phyloP scores from a whole-genome alignment of 805 yeast species.

The Tetrapisispora arboricola region DNA sequence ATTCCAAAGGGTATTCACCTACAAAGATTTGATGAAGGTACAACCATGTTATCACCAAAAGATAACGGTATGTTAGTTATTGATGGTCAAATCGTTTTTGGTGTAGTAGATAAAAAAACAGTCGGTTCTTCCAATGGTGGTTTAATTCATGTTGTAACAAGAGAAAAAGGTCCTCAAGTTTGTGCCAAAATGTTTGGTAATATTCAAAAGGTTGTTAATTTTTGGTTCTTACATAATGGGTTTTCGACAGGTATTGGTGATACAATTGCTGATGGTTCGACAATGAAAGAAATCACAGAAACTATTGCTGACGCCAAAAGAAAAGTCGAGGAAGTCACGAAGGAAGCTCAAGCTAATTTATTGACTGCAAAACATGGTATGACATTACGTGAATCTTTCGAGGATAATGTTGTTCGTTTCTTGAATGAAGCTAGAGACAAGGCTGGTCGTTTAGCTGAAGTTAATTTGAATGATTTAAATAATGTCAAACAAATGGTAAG shows the following conservation, averaged over 20 bases:
- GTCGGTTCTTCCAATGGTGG: slow-evolving; percentile 99
- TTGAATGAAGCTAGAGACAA: slow-evolving; percentile 98
- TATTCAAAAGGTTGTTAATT: slow-evolving; percentile 90
- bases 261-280: slow-evolving; percentile 94
- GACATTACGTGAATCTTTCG: slow-evolving; percentile 97
- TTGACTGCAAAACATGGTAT: slow-evolving; percentile 97
- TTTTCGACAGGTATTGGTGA: slow-evolving; percentile 99
- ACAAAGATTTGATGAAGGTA: slow-evolving; percentile 87
- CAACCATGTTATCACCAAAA: slow-evolving; percentile 71
- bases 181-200: slow-evolving; percentile 89
- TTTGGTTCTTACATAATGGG: slow-evolving; percentile 92
- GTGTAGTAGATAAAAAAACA: slow-evolving; percentile 96
- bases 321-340: slow-evolving; percentile 87
- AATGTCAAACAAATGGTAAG: slow-evolving; percentile 99
- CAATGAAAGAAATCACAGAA: slow-evolving; percentile 88
- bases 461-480: slow-evolving; percentile 84
- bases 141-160: slow-evolving; percentile 89
- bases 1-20: slow-evolving; percentile 93
- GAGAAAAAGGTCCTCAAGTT: slow-evolving; percentile 89
- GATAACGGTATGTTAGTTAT: slow-evolving; percentile 94
- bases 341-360: slow-evolving; percentile 81
- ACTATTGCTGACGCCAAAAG: slow-evolving; percentile 89
- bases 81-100: slow-evolving; percentile 94
- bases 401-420: slow-evolving; percentile 90
- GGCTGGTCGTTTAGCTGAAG: slow-evolving; percentile 97